These are phyloP conservation scores for Umbilicus rupestris DNA, from an alignment of 164 flowering plant genomes.

Conservation along the genomic window DNA sequence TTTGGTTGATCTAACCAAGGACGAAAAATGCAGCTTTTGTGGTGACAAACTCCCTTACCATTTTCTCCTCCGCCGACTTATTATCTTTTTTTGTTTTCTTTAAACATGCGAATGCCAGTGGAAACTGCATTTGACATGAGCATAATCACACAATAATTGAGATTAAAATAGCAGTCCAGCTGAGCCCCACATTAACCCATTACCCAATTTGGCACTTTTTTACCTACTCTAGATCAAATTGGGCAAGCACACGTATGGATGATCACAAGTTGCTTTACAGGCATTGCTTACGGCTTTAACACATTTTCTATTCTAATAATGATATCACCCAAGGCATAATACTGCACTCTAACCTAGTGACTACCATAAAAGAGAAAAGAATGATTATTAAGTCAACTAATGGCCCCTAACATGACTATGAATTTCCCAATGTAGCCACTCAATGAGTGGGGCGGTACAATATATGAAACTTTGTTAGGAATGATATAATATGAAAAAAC, in stretches of 20 bases:
- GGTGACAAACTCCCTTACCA: background rate
- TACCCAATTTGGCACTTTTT: background rate
- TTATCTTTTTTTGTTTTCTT: background rate
- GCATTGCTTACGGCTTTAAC: background rate
- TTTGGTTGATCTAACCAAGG: background rate
- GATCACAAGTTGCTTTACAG: background rate
- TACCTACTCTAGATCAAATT: background rate
- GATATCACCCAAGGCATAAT: background rate
- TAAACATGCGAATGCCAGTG: background rate
- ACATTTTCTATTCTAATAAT: background rate
- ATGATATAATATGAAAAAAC: background rate
- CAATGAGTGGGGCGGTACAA: background rate
- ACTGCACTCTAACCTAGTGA: background rate
- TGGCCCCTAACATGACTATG: background rate
- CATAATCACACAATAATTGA: background rate
- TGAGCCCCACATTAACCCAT: background rate
- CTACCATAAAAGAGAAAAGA: background rate
- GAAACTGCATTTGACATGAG: background rate
- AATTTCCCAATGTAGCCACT: background rate
- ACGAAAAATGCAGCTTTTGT: background rate
- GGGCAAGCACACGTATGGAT: background rate
- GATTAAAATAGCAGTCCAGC: background rate
- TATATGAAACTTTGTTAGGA: background rate
- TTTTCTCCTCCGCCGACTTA: background rate
- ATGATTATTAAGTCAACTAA: background rate